Conservation (phyloP, 2,329 filamentous ascomycete genomes). For the Botrytis paeoniae region DNA sequence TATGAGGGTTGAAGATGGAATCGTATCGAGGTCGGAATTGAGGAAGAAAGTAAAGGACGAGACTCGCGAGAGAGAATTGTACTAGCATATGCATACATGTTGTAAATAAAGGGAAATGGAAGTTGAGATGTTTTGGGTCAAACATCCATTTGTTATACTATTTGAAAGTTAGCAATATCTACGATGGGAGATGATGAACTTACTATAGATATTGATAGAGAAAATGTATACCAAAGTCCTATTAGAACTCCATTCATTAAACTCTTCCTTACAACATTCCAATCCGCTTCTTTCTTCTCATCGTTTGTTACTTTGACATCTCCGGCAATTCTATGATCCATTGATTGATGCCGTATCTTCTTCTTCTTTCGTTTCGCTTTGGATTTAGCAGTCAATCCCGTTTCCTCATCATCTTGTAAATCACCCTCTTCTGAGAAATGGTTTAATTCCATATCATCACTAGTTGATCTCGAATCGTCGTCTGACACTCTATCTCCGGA, state of each 20-base stretch:
- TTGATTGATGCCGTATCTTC: constrained; percentile 62
- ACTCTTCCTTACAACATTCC: constrained; percentile 65
- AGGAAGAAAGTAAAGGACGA: constrained; percentile 80
- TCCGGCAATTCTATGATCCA: constrained; percentile 67
- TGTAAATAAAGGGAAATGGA: constrained; percentile 87
- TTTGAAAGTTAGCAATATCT: constrained; percentile 18
- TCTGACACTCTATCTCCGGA: constrained; percentile 26
- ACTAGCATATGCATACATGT: constrained; percentile 95
- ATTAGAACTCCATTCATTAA: constrained; percentile 79
- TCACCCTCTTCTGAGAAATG: constrained; percentile 67
- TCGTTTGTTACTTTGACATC: constrained; percentile 61
- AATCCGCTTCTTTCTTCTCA: constrained; percentile 73
- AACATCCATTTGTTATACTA: constrained; percentile 99
- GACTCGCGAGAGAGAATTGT: constrained; percentile 75
- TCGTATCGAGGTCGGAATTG: constrained; percentile 67
- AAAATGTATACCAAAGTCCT: constrained; percentile 84
- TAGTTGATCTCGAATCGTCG: constrained; percentile 34
- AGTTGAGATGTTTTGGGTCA: constrained; percentile 77
- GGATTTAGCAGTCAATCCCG: constrained; percentile 74
- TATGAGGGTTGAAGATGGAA: constrained; percentile 38
- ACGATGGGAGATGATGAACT: constrained; percentile 39
- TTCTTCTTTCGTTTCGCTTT: constrained; percentile 64
- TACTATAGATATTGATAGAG: constrained; percentile 86
- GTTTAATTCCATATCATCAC: constrained; percentile 56
- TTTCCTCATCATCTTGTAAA: constrained; percentile 83